Conservation (phyloP, 2,329 filamentous ascomycete genomes). For the Akanthomyces lecanii region DNA sequence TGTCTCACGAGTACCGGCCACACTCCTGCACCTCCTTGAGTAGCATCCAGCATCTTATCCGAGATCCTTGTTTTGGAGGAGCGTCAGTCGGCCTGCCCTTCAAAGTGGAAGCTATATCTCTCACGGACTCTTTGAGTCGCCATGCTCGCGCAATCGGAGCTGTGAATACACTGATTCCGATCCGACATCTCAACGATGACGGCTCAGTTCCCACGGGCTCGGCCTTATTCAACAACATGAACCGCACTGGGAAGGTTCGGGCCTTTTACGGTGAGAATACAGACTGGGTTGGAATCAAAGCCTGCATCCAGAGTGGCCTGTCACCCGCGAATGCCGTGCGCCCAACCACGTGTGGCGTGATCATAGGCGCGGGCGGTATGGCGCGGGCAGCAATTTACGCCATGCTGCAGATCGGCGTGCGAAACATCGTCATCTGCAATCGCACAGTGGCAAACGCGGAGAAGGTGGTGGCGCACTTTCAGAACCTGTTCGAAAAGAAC, state of each 20-base stretch:
- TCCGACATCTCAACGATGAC: conserved; percentile 56
- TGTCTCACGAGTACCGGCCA: conserved; percentile 64
- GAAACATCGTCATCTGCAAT: conserved; percentile 72
- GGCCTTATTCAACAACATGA: conserved; percentile 47
- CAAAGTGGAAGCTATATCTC: conserved; percentile 67
- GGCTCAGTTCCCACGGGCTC: conserved; percentile 54
- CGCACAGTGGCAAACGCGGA: conserved; percentile 64
- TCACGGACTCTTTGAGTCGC: conserved; percentile 65
- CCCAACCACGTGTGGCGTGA: conserved; percentile 50
- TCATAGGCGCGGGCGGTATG: conserved; percentile 70
- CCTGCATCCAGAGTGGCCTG: conserved; percentile 66
- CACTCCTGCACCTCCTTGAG: conserved; percentile 59
- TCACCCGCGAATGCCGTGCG: conserved; percentile 67
- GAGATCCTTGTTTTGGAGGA: conserved; percentile 65
- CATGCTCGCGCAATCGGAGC: conserved; percentile 73
- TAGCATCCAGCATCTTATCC: conserved; percentile 59
- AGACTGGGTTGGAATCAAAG: conserved; percentile 75
- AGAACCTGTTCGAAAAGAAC: conserved; percentile 47
- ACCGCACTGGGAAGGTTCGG: conserved; percentile 61
- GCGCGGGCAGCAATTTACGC: conserved; percentile 73
- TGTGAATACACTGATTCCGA: conserved; percentile 70
- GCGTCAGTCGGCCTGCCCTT: conserved; percentile 69
- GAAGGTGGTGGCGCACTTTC: conserved; percentile 66
- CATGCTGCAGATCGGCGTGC: conserved; percentile 71
- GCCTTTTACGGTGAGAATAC: conserved; percentile 76